Base-by-base conservation (phyloP, 2,329 filamentous ascomycete genomes). In the Fusarium sp. region DNA sequence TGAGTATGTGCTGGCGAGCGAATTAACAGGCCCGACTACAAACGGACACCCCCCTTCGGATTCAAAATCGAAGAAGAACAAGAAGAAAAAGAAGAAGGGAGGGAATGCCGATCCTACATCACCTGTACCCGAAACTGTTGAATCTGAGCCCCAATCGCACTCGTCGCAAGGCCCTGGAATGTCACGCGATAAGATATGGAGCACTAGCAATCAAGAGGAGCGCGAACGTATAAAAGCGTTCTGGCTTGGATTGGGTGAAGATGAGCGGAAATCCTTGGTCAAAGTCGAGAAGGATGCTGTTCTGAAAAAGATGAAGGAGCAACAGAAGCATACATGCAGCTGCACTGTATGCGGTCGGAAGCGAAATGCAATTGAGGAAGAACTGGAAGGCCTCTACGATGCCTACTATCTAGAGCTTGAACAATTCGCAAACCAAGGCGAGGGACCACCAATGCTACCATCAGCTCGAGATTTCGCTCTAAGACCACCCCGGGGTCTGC, bases 261-360 rank as follows among this genome's bases (percentile, higher is more conserved):
- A 97, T 41, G 95, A 98, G 81, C 93, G 96, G 76, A 96, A 97
- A 80, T 96, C 94, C 21, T 86, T 99, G 51, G 94, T 99, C 79
- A 98, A 98, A 83, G 95, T 99, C 35, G 96, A 99, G 83, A 99
- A 99, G 84, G 95, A 99, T 82, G 95, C 96, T 12, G 96, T 99
- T 1, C 85, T 99, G 63, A 94, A 94, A 79, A 99, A 99, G 86
- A 99, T 99, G 96, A 99, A 99, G 86, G 96, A 99, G 82, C 96
- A 99, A 82, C 96, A 99, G 82, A 98, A 98, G 83, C 95, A 98
- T 81, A 98, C 95, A 5, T 99, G 96, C 86, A 98, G 95, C 81
- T 99, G 96, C 83, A 97, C 94, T 9, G 95, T 99, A 44, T 99
- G 96, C 82, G 96, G 96, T 59, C 90, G 96, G 74, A 99, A 99